Base-by-base conservation (phyloP, 345 rosid species). In the Pistacia integerrima region DNA sequence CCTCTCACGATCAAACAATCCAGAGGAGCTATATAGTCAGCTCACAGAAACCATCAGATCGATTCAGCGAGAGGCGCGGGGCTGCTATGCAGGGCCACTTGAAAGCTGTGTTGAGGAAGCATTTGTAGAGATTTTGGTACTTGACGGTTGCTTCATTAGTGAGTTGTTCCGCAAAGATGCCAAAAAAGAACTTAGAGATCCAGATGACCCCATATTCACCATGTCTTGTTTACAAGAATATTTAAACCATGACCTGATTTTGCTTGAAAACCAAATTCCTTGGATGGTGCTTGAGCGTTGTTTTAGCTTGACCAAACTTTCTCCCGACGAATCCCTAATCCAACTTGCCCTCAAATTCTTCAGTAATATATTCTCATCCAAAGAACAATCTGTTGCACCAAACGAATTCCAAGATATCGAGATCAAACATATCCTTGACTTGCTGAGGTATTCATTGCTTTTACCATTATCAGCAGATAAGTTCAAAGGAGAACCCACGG, bases 181-280 rank as follows among this genome's bases (percentile, higher is more conserved):
- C 2, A 2, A 58, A 7, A 14, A n/a, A 35, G 35, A 11, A 4
- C 30, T 2, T 17, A 54, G 3, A 36, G 82, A 76, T 1, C 1
- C 7, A 0, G 74, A 81, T 57, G 63, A 82, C 48, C 77, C 79
- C 9, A 60, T 82, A 52, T 82, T 82, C 65, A 17, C 66, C 49
- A 69, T 74, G 78, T 67, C 77, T 6, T 72, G 68, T 76, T 71
- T 72, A 70, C 77, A 44, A 5, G 68, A 55, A 14, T 70, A 54
- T 30, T 17, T 79, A 22, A 11, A 52, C 10, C 85, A 76, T 67
- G 86, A 83, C 35, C 41, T 86, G 63, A 77, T 83, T 56, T 75
- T 86, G 81, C 80, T 84, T 0, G 85, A 81, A 33, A 85, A 85
- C 35, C 81, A 80, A 49, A 67, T 82, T 1, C 84, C 84, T 1